phyloP scores from a whole-genome alignment of 306 rosid genomes.

The Fagus sylvatica region DNA sequence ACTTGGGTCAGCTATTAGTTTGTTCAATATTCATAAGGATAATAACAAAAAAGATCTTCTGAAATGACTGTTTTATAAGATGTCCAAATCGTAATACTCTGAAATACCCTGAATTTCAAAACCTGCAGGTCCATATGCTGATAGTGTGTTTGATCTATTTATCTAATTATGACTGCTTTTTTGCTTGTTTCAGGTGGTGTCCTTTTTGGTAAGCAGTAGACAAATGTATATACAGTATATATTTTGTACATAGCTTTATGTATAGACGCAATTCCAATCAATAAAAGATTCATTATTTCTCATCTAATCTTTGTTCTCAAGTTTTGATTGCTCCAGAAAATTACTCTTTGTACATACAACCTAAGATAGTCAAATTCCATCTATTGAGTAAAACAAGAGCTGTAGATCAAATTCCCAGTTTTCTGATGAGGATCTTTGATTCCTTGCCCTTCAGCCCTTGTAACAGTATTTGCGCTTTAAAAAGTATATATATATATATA shows the following conservation, averaged over 20 bases:
- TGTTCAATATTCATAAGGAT: background rate
- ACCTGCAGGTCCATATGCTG: background rate
- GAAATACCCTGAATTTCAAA: background rate
- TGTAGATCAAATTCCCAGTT: background rate
- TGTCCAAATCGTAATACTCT: background rate
- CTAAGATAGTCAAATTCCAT: background rate
- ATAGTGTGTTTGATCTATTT: background rate
- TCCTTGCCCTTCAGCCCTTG: no score
- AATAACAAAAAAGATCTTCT: background rate
- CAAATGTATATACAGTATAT: conserved; percentile 44
- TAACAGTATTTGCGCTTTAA: no score
- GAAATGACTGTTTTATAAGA: background rate
- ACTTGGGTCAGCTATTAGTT: background rate
- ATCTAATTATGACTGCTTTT: background rate
- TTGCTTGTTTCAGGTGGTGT: conserved; percentile 76
- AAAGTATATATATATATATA: no score
- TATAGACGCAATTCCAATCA: background rate
- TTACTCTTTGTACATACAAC: background rate
- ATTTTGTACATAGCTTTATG: conserved; percentile 22
- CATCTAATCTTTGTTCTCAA: background rate
- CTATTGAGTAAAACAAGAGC: background rate
- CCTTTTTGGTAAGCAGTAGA: conserved; percentile 76
- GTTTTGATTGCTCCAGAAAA: background rate
- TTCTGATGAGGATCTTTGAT: no score
- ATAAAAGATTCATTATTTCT: background rate